A percentile compares a stretch with the other conserved stretches of the same genome.
Evolutionary conservation across 495 filamentous ascomycete genomes (phyloP).

Genomic region (Coniosporium apollinis): DNA sequence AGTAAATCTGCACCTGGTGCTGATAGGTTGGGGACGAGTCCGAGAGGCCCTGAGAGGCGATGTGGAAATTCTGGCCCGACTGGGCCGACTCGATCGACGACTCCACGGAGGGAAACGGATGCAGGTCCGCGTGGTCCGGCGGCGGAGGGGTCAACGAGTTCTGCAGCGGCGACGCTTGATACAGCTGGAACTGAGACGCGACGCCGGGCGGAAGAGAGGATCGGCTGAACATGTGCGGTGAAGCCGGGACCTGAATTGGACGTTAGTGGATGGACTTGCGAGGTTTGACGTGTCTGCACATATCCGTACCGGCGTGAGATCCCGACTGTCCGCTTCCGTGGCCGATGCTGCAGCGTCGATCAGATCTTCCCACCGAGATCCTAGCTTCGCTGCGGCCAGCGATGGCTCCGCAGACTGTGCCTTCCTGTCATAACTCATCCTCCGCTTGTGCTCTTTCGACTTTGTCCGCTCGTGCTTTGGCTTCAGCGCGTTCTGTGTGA

Average conservation of each 20-base stretch:
- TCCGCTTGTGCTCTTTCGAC: constrained; percentile 49
- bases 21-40: constrained; percentile 32
- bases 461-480: constrained; percentile 60
- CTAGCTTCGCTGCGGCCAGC: constrained; percentile 47
- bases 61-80: constrained; percentile 46
- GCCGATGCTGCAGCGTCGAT: constrained; percentile 84
- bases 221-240: constrained; percentile 49
- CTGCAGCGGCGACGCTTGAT: constrained; percentile 73
- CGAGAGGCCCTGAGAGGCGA: constrained; percentile 31
- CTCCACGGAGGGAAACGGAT: constrained; percentile 78
- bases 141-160: constrained; percentile 71
- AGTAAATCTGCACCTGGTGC: constrained; percentile 59
- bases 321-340: constrained; percentile 78
- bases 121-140: constrained; percentile 40
- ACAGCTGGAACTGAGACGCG: constrained; percentile 46
- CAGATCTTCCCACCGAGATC: constrained; percentile 85
- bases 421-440: constrained; percentile 59
- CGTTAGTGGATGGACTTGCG: constrained; percentile 1
- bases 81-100: constrained; percentile 41
- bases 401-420: constrained; percentile 71
- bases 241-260: constrained; percentile 32
- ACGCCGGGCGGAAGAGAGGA: constrained; percentile 59
- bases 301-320: constrained; percentile 58
- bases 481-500: constrained; percentile 54
- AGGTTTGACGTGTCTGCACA: constrained; percentile 2